Percentiles rank a stretch among this genome's conserved stretches.
Evolutionary conservation across 129 eudicot genomes (phyloP).

Genomic region (Escallonia herrerae): DNA sequence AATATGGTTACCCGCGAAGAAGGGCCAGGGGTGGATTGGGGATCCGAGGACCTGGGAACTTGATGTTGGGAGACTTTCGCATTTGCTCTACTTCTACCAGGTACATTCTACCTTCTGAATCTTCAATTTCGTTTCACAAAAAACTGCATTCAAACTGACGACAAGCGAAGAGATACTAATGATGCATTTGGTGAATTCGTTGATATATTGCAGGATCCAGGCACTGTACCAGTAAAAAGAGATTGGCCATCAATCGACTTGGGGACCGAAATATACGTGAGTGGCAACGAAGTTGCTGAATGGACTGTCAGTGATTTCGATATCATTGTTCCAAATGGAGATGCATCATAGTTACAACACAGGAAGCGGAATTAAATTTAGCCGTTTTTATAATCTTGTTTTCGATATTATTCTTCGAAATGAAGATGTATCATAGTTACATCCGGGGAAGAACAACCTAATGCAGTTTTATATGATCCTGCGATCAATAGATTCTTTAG

Average conservation of each 20-base stretch:
- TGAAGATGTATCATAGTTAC: too few relatives aligned
- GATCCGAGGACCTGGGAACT: constrained; percentile 47
- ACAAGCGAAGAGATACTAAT: background rate
- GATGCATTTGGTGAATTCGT: background rate
- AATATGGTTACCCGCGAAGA: constrained; percentile 39
- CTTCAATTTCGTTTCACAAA: background rate
- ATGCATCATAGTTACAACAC: too few relatives aligned
- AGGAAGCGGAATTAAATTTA: background rate
- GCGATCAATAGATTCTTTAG: too few relatives aligned
- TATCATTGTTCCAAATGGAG: constrained; percentile 17
- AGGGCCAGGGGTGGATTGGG: constrained; percentile 46
- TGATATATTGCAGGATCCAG: constrained; percentile 29
- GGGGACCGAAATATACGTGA: constrained; percentile 26
- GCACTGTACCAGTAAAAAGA: constrained; percentile 18
- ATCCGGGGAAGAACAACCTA: too few relatives aligned
- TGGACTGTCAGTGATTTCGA: constrained; percentile 35
- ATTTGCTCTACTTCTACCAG: constrained; percentile 40
- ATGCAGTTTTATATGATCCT: too few relatives aligned
- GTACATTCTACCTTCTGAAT: constrained; percentile 4
- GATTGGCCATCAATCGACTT: constrained; percentile 32
- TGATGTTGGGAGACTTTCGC: constrained; percentile 34
- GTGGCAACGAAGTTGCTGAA: constrained; percentile 18
- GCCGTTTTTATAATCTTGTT: too few relatives aligned
- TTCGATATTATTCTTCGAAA: too few relatives aligned
- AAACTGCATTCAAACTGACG: too few relatives aligned